Percentiles rank a stretch among this genome's conserved stretches.
These are phyloP conservation scores for Talaromyces nanjingensis DNA, from an alignment of 495 filamentous ascomycete species.

Conservation along the genomic window DNA sequence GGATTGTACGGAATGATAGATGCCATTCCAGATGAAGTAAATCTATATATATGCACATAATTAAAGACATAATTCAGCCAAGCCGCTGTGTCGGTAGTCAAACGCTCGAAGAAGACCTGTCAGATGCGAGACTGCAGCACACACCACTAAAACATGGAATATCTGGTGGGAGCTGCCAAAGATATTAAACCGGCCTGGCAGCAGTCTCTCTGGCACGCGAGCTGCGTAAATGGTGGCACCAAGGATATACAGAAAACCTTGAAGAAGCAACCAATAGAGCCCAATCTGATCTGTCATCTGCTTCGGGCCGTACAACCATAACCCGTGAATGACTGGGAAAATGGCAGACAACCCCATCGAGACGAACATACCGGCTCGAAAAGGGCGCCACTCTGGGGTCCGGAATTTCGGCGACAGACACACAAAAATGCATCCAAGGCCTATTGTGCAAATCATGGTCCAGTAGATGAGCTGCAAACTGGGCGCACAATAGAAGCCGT, in stretches of 20 bases:
- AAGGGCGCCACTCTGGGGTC: conserved; percentile 72
- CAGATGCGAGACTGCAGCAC: conserved; percentile 51
- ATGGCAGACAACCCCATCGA: conserved; percentile 78
- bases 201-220: conserved; percentile 43
- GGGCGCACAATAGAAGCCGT: conserved; percentile 69
- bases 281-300: conserved; percentile 66
- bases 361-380: conserved; percentile 88
- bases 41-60: background rate
- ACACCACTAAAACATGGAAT: conserved; percentile 58
- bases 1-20: background rate
- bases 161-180: conserved; percentile 58
- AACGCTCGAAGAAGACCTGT: conserved; percentile 51
- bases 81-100: conserved; percentile 46
- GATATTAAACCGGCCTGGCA: conserved; percentile 51
- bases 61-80: conserved; percentile 26
- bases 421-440: conserved; percentile 64
- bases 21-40: background rate
- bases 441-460: conserved; percentile 72
- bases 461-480: conserved; percentile 61
- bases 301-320: conserved; percentile 51
- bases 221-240: conserved; percentile 80
- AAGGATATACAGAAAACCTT: conserved; percentile 78
- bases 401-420: conserved; percentile 75
- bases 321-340: conserved; percentile 70
- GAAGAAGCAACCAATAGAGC: conserved; percentile 69